A percentile compares a stretch with the other conserved stretches of the same genome.
phyloP scores from a whole-genome alignment of 805 yeast species.

The Yamadazyma laniorum region DNA sequence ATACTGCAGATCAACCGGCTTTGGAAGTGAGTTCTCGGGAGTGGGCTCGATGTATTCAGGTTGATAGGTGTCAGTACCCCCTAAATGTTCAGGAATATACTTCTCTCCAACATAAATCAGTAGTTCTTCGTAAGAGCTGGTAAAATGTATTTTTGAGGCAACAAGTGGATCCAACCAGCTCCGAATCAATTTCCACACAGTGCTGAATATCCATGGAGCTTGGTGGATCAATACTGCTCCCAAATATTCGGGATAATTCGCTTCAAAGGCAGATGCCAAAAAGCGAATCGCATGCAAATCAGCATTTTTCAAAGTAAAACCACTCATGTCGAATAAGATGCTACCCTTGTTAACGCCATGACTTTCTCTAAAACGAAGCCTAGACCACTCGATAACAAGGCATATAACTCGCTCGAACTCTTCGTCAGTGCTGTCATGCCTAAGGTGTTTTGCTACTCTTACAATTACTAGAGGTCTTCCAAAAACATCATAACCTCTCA shows the following conservation, averaged over 20 bases:
- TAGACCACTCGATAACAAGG: constrained; percentile 69
- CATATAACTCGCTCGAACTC: constrained; percentile 74
- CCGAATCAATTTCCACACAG: constrained; percentile 86
- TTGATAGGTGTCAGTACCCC: constrained; percentile 63
- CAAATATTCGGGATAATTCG: constrained; percentile 89
- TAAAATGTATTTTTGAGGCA: constrained; percentile 71
- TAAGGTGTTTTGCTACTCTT: constrained; percentile 67
- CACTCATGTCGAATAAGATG: constrained; percentile 77
- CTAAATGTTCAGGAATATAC: constrained; percentile 63
- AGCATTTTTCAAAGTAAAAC: constrained; percentile 83
- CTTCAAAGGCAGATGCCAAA: constrained; percentile 81
- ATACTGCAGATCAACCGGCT: constrained; percentile 30
- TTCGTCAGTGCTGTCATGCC: constrained; percentile 48
- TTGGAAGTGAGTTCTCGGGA: constrained; percentile 42
- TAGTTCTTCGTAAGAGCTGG: constrained; percentile 64
- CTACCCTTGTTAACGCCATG: constrained; percentile 64
- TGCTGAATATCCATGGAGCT: constrained; percentile 94
- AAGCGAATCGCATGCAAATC: constrained; percentile 87
- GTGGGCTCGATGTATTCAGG: constrained; percentile 57
- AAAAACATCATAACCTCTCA: constrained; percentile 67
- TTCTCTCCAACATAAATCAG: constrained; percentile 53
- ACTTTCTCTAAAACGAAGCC: constrained; percentile 55
- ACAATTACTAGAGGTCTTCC: constrained; percentile 78
- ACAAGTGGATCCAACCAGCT: constrained; percentile 95
- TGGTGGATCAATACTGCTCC: constrained; percentile 81